Base-by-base conservation (phyloP, 2,329 filamentous ascomycete genomes). In the Fusarium acutatum region DNA sequence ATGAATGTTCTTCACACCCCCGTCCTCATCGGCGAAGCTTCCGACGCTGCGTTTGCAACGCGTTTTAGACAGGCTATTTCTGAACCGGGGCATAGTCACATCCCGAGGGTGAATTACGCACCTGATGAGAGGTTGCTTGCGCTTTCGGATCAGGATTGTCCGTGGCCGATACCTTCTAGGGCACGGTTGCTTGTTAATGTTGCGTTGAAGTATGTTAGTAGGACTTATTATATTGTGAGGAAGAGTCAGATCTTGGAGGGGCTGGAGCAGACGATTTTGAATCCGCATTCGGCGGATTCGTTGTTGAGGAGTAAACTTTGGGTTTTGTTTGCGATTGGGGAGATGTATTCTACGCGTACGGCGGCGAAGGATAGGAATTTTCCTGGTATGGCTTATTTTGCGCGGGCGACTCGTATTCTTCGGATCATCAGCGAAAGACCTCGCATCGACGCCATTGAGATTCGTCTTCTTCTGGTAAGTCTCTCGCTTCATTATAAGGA, bases 251-350 rank as follows among this genome's bases (percentile, higher is more conserved):
- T 85, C 8, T 65, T 83, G 0, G 80, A 81, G 5, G 77, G 78
- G 2, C 68, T 86, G 1, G 82, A 85, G 46, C 79, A 81, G 24
- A 78, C 80, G 0, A 80, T 84, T n/a, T 75, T 80, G 54, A 80
- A 82, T 41, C 78, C 79, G 5, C 71, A 76, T 12, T 80, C 79
- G 17, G 79, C 77, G 10, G 80, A 82, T 43, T 77, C 79, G 1
- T 67, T 84, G 1, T 65, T 80, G 0, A 80, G 79, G 18, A 83
- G 83, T 69, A 85, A 85, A 50, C 63, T 86, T 0, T 84, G 83
- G 78, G 83, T 82, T 0, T 49, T 86, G 7, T 85, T 87, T 67
- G 85, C 85, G 0, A 79, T 87, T 11, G 85, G 85, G 0, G 84
- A 86, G 64, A 81, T 84, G 37, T 86, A 85, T 35, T 85, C 85